A percentile compares a stretch with the other conserved stretches of the same genome.
Evolutionary conservation across 352 stramenopile species (phyloP).

Genomic region (Phytopythium ostracodes): DNA sequence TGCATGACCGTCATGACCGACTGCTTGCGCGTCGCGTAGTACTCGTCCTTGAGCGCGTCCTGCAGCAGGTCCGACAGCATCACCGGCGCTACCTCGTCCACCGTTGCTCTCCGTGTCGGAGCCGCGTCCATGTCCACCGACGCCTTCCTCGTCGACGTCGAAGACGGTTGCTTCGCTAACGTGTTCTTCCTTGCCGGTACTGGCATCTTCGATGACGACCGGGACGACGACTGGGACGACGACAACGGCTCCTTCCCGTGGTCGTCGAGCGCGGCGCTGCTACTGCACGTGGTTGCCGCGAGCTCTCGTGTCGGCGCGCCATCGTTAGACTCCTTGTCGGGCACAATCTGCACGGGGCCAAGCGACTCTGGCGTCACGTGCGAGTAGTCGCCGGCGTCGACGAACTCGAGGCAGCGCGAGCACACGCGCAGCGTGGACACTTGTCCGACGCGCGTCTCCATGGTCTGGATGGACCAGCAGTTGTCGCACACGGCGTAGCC

Average conservation of each 20-base stretch:
- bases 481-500: slow-evolving; percentile 36
- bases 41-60: slow-evolving; percentile 24
- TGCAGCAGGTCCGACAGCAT: slow-evolving; percentile 13
- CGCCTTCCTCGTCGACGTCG: neutral
- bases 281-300: too few species aligned
- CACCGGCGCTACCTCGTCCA: neutral
- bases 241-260: neutral
- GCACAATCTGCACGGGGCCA: slow-evolving; percentile 19
- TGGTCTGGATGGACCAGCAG: slow-evolving; percentile 32
- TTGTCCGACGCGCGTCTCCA: slow-evolving; percentile 24
- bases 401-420: slow-evolving; percentile 41
- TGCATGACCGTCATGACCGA: slow-evolving; percentile 62
- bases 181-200: neutral
- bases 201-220: neutral
- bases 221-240: neutral
- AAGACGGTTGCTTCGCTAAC: neutral
- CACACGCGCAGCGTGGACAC: slow-evolving; percentile 44
- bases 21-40: slow-evolving; percentile 21
- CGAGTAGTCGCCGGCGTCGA: slow-evolving; percentile 49
- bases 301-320: too few species aligned
- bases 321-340: too few species aligned
- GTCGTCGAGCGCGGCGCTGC: neutral
- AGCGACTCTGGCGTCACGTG: slow-evolving; percentile 26
- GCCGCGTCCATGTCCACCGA: neutral
- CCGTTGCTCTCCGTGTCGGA: neutral